Evolutionary conservation across 2,329 filamentous ascomycete genomes (phyloP), one percentile per base, ranked within the genome.

Genomic region (Alternaria viburni): DNA sequence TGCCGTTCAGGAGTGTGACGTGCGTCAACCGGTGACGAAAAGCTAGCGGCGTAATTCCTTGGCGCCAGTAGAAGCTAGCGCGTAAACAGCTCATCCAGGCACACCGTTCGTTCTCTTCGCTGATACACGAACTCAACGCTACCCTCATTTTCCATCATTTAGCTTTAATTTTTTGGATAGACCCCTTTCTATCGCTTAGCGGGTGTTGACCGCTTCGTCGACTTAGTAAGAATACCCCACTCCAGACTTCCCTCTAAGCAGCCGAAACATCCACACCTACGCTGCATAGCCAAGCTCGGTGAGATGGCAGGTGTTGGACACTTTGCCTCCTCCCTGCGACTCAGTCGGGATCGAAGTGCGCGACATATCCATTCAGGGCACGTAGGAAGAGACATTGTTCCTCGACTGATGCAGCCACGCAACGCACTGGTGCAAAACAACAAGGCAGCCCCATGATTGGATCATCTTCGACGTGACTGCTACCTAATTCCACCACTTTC

Each of bases 161-260:
- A 26, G 44, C 58, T 62, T 23, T 44, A 26, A 21, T 17, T 41
- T 65, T 65, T 66, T 69, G 67, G 65, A 61, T 69, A 68, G 56
- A 65, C 43, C 57, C 57, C 12, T 52, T 41, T 55, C 50, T 50
- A 61, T 28, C 61, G 54, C 54, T 57, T 61, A 47, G 66, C 62
- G 68, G 64, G 61, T 54, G 45, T 55, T 71, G 63, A 70, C 66
- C 69, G 69, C 69, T 69, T 67, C 59, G 46, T 65, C 65, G 52
- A 65, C 58, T 59, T 47, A 71, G 69, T 72, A 74, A 72, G 70
- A 72, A 69, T 56, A 65, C 61, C 65, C 61, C 57, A 68, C 62
- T 59, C 63, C 64, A 57, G 32, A 64, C 47, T 62, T 59, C 57
- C 47, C 52, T 54, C 61, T 61, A 50, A 60, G 61, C 57, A 66